Conservation (phyloP, 257 asterid genomes). For the Agastache rugosa region DNA sequence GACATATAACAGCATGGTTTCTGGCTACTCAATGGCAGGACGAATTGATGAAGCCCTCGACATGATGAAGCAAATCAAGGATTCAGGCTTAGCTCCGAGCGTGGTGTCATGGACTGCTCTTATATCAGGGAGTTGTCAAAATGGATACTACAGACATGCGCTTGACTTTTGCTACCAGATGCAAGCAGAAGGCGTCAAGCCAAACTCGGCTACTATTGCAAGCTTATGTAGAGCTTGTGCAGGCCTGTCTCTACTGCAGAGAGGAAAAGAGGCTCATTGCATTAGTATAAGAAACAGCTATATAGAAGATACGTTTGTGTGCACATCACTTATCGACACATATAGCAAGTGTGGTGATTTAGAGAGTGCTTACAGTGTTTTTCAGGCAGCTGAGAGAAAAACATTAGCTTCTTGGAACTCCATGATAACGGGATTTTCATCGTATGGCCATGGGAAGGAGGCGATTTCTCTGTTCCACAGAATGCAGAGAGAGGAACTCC, state of each 20-base stretch:
- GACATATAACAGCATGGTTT: slow-evolving; percentile 63
- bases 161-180: slow-evolving; percentile 50
- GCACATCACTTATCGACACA: slow-evolving; percentile 67
- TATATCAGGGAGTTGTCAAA: slow-evolving; percentile 64
- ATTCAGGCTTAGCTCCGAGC: slow-evolving; percentile 53
- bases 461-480: slow-evolving; percentile 54
- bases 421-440: slow-evolving; percentile 65
- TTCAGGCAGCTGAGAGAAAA: slow-evolving; percentile 42
- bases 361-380: slow-evolving; percentile 51
- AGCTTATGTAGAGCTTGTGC: slow-evolving; percentile 62
- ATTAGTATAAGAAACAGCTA: slow-evolving; percentile 44
- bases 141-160: slow-evolving; percentile 48
- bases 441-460: slow-evolving; percentile 48
- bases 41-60: slow-evolving; percentile 52
- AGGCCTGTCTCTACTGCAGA: slow-evolving; percentile 53
- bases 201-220: slow-evolving; percentile 55
- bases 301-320: slow-evolving; percentile 46
- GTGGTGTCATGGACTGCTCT: slow-evolving; percentile 75
- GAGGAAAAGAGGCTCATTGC: slow-evolving; percentile 63
- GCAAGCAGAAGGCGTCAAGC: slow-evolving; percentile 57
- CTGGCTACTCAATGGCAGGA: slow-evolving; percentile 58
- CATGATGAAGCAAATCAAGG: slow-evolving; percentile 46
- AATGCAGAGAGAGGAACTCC: slow-evolving; percentile 49
- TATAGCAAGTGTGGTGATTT: slow-evolving; percentile 65
- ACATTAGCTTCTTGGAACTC: slow-evolving; percentile 62